Evolutionary conservation across 352 stramenopile species (phyloP), one percentile per base, ranked within the genome.

Genomic region (Globisporangium radiosum): DNA sequence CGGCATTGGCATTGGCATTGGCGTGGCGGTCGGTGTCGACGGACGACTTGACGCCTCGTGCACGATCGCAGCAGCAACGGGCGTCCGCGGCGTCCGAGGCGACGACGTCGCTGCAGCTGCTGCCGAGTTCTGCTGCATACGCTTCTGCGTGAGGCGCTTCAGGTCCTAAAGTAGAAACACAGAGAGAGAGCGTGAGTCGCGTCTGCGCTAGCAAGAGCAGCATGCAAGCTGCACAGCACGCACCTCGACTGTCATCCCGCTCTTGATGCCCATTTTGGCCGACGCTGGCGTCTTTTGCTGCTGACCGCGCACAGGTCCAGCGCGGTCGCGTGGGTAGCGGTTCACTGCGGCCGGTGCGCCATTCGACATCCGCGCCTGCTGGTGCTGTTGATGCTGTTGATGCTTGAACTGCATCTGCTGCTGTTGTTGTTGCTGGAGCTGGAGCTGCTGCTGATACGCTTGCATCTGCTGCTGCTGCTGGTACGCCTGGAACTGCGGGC

Each of bases 261-360:
- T 94, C 69, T 94, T 94, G 62, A 94, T 94, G 40, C 84, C 84
- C 78, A 91, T 90, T 57, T 90, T 91, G 33, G 70, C 70, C 0
- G 78, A 79, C 59, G 71, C 62, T 51, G 70, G 52, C 51, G 65
- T 52, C 52, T 81, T 86, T 17, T 72, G 71, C 19, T 60, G 39
- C 4, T 25, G 25, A 25, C 66, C 56, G 40, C 60, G 60, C 48
- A 57, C 43, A 1, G 54, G 47, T 6, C 37, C 58, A 25, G 58
- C 51, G 9, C 58, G 53, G 33, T 57, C 52, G 40, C 60, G 54
- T 47, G 60, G 33, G 43, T 63, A 64, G 11, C 60, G 60, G 37
- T 57, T 63, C 7, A 56, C 15, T 8, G 54, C n/a, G 9, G 47
- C 13, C 15, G 38, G 53, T 2, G 49, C n/a, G 17, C 42, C 59